A percentile compares a stretch with the other conserved stretches of the same genome.
These are phyloP conservation scores for Vickermania spadyakhi DNA, from an alignment of 208 protist genomes.

Conservation along the genomic window DNA sequence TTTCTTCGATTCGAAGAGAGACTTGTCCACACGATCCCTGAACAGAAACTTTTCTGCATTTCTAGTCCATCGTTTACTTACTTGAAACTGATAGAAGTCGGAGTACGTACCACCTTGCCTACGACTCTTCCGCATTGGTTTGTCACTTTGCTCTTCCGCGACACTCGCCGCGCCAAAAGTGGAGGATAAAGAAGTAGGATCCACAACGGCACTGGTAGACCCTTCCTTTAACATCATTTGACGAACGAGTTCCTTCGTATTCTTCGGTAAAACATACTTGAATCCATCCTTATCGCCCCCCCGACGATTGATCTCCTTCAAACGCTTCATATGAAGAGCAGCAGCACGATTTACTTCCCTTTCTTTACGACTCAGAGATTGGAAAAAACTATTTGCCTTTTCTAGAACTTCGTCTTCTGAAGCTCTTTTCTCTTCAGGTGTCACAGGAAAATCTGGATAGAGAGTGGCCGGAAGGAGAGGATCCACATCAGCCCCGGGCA, in stretches of 20 bases:
- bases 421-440: slow-evolving; percentile 44
- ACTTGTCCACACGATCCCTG: slow-evolving; percentile 57
- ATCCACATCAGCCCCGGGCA: slow-evolving; percentile 14
- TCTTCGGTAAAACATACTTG: slow-evolving; percentile 74
- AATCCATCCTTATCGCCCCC: slow-evolving; percentile 87
- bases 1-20: slow-evolving; percentile 76
- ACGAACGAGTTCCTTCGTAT: slow-evolving; percentile 55
- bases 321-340: slow-evolving; percentile 34
- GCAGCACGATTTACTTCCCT: slow-evolving; percentile 42
- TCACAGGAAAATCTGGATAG: slow-evolving; percentile 39
- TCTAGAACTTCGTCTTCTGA: slow-evolving; percentile 53
- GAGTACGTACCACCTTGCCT: slow-evolving; percentile 39
- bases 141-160: slow-evolving; percentile 28
- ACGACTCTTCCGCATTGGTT: slow-evolving; percentile 45
- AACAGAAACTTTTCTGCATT: slow-evolving; percentile 85
- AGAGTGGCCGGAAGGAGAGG: slow-evolving; percentile 6
- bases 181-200: slow-evolving; percentile 37
- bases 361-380: slow-evolving; percentile 48
- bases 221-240: slow-evolving; percentile 39
- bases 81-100: slow-evolving; percentile 88
- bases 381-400: slow-evolving; percentile 73
- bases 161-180: slow-evolving; percentile 62
- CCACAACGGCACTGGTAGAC: slow-evolving; percentile 14
- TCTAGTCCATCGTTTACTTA: slow-evolving; percentile 74
- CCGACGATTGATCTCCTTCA: slow-evolving; percentile 68